A percentile compares a stretch with the other conserved stretches of the same genome.
Evolutionary conservation across 768 basidiomycete species (phyloP).

Genomic region (Exidia glandulosa): DNA sequence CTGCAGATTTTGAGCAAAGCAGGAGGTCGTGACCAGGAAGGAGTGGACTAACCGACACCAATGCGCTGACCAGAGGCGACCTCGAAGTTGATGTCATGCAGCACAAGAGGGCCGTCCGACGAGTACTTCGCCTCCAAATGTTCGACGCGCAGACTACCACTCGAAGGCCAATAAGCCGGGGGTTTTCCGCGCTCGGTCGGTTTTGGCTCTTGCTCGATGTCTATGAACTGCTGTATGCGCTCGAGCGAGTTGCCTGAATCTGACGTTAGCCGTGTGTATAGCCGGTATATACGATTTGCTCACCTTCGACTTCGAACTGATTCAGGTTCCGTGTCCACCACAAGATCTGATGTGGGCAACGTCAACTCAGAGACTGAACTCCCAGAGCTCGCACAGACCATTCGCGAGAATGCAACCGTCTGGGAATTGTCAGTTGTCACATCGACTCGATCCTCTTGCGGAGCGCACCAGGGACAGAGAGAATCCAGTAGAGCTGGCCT

Average conservation of each 20-base stretch:
- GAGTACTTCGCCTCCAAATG: conserved; percentile 23
- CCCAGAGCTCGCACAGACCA: not conserved
- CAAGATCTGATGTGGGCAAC: conserved; percentile 12
- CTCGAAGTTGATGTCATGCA: conserved; percentile 25
- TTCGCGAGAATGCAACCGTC: not conserved
- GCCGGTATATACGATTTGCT: not conserved
- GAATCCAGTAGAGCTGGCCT: conserved; percentile 4
- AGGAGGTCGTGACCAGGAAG: not conserved
- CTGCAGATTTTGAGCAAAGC: not conserved
- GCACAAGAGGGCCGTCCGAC: conserved; percentile 24
- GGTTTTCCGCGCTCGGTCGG: conserved; percentile 17
- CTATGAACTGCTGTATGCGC: conserved; percentile 26
- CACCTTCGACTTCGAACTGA: conserved; percentile 33
- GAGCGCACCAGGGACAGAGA: not conserved
- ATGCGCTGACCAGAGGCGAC: conserved; percentile 33
- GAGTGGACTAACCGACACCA: conserved; percentile 21
- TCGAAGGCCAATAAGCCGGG: conserved; percentile 31
- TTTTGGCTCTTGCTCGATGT: conserved; percentile 25
- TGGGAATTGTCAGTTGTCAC: not conserved
- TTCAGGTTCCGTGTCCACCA: conserved; percentile 31
- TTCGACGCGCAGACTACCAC: conserved; percentile 23
- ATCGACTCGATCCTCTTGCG: conserved; percentile 3
- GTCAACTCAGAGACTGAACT: not conserved
- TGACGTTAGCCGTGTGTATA: too few relatives aligned
- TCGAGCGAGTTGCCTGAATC: conserved; percentile 3